phyloP scores from a whole-genome alignment of 2,329 filamentous ascomycete genomes.

The Diaporthe sp. region DNA sequence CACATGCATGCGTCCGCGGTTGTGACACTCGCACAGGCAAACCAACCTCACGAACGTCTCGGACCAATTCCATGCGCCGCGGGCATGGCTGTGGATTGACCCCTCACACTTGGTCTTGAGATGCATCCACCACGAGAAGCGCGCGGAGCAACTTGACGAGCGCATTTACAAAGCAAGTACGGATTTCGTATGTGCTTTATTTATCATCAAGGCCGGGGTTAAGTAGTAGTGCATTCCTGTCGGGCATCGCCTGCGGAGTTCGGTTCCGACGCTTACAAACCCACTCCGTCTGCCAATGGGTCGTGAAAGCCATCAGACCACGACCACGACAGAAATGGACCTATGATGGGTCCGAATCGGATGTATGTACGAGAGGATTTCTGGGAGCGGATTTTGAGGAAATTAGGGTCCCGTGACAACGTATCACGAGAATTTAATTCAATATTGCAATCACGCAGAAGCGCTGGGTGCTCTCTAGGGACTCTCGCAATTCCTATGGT shows the following conservation, averaged over 20 bases:
- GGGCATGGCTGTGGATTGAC: not conserved
- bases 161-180: not conserved
- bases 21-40: not conserved
- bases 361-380: too few species aligned
- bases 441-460: too few species aligned
- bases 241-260: not conserved
- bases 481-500: too few species aligned
- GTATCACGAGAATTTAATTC: too few species aligned
- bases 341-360: too few species aligned
- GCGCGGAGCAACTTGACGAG: not conserved
- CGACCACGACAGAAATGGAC: too few species aligned
- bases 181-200: not conserved
- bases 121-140: too few species aligned
- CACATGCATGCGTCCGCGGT: too few species aligned
- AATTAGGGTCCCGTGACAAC: too few species aligned
- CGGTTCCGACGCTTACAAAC: not conserved
- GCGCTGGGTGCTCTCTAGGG: too few species aligned
- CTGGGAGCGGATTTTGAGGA: too few species aligned
- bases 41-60: not conserved
- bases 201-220: not conserved
- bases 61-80: not conserved
- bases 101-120: not conserved
- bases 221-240: not conserved
- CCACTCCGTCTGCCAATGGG: not conserved
- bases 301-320: not conserved